Evolutionary conservation across 2,329 filamentous ascomycete species (phyloP), one percentile per base, ranked within the genome.

Genomic region (Cadophora sp.): DNA sequence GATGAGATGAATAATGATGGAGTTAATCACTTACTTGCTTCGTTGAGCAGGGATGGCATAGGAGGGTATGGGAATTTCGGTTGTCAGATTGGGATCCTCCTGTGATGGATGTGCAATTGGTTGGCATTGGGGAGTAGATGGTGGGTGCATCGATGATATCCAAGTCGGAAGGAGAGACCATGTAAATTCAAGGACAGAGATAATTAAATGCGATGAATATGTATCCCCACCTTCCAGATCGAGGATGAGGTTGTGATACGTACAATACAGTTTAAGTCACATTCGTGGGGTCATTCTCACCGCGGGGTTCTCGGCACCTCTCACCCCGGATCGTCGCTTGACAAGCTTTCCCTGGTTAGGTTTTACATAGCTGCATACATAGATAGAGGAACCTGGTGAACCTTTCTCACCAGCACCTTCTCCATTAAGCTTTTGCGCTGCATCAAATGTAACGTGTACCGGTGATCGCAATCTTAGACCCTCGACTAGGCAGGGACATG

Each of bases 391-490:
- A 56, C 26, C 24, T 56, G 24, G n/a, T 8, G 24, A 62, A 34
- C 40, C 22, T 50, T 31, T 29, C 24, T 29, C 40, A 62, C 3
- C 16, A 62, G 16, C 62, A 68, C 67, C 67, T 63, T 68, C 58
- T 68, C 29, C 7, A 59, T 65, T 65, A 62, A 68, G 67, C 37
- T 58, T 67, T 43, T 31, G 62, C 46, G 37, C 26, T 50, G 43
- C n/a, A 29, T 24, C 43, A 63, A 59, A 59, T 43, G 62, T 55
- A 64, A 69, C 51, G 27, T 51, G 53, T 37, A 40, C 24, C 24
- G 61, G 71, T 22, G 64, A 67, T 68, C 69, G 60, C 50, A 67
- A 67, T 72, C 22, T 62, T 68, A 55, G n/a, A n/a, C 16, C 40
- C 40, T 43, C 16, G 40, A 14, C 16, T 16, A 43, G 40, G 40